Conservation (phyloP, 768 basidiomycete species). For the Cubamyces sp. region DNA sequence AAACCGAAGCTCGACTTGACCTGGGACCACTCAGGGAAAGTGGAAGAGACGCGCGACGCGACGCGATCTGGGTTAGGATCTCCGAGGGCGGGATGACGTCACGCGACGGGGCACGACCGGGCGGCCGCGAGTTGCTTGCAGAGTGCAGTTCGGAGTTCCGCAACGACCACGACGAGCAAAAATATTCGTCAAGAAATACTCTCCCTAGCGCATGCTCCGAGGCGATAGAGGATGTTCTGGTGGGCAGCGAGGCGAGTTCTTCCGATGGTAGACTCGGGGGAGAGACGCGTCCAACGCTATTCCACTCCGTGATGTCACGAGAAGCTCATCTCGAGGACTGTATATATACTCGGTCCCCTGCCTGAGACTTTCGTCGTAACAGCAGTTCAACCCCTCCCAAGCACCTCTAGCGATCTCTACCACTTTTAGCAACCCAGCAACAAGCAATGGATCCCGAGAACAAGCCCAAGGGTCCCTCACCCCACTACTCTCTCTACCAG, state of each 20-base stretch:
- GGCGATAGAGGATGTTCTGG: no score
- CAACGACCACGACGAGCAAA: neutral
- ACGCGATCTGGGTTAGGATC: conserved; percentile 1
- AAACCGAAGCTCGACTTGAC: no score
- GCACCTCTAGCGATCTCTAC: neutral
- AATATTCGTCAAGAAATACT: conserved; percentile 3
- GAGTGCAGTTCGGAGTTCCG: conserved; percentile 4
- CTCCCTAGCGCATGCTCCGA: neutral
- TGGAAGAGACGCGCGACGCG: conserved; percentile 9
- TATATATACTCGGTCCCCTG: conserved; percentile 5
- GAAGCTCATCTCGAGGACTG: neutral
- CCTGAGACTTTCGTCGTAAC: neutral
- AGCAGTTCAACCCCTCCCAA: neutral
- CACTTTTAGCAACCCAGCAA: neutral
- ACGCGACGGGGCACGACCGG: conserved; percentile 15
- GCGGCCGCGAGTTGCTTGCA: conserved; percentile 1
- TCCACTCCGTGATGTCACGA: conserved; percentile 24
- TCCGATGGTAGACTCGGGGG: neutral
- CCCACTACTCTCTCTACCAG: conserved; percentile 55
- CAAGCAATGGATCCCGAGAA: conserved; percentile 49
- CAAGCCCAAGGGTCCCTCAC: conserved; percentile 50
- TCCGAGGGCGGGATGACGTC: conserved; percentile 17
- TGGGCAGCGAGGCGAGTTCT: neutral
- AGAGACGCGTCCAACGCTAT: neutral
- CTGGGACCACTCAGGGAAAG: no score